Evolutionary conservation across 129 eudicot species (phyloP).

Genomic region (Escallonia rubra): DNA sequence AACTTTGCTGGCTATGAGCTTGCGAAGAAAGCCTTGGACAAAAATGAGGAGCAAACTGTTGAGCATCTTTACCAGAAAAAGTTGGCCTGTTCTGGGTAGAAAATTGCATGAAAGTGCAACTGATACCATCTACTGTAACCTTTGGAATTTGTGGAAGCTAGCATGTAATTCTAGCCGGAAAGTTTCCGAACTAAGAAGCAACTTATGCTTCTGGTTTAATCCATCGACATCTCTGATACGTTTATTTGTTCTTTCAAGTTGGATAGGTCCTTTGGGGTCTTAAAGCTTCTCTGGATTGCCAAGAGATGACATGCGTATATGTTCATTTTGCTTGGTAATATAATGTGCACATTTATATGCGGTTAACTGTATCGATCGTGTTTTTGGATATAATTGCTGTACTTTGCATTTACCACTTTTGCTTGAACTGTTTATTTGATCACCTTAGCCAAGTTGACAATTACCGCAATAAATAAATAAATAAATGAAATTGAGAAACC

Average conservation of each 20-base stretch:
- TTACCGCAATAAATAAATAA: neutral
- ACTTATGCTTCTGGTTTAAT: slow-evolving; percentile 20
- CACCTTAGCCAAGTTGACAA: neutral
- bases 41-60: slow-evolving; percentile 37
- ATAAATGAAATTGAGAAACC: too few relatives aligned
- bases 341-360: neutral
- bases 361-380: neutral
- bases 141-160: slow-evolving; percentile 15
- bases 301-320: neutral
- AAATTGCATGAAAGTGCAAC: neutral
- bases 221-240: neutral
- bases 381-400: neutral
- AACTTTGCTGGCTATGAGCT: slow-evolving; percentile 97
- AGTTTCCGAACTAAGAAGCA: slow-evolving; percentile 31
- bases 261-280: neutral
- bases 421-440: neutral
- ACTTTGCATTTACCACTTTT: too few relatives aligned
- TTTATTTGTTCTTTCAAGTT: neutral
- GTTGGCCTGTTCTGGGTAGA: slow-evolving; percentile 8
- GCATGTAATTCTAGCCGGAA: slow-evolving; percentile 33
- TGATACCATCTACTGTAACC: neutral
- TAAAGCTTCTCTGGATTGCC: neutral
- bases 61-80: slow-evolving; percentile 4
- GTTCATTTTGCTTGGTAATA: neutral
- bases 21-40: slow-evolving; percentile 76